These are phyloP conservation scores for Quercus lobata DNA, from an alignment of 331 rosid species.

Conservation along the genomic window DNA sequence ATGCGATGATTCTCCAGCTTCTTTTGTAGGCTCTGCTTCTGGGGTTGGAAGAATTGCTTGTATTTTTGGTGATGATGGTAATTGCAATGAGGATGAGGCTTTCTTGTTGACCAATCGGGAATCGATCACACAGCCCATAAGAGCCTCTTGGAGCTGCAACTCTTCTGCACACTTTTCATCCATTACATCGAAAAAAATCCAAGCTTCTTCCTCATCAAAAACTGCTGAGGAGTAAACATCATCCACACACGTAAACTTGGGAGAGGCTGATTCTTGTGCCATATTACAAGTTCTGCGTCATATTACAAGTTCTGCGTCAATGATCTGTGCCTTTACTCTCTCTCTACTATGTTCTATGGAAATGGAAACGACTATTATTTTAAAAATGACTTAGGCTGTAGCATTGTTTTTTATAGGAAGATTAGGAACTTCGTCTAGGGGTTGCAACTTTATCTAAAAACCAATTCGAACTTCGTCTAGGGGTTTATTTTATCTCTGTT, in stretches of 20 bases:
- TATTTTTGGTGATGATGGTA: not conserved
- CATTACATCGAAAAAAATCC: not conserved
- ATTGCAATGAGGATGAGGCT: not conserved
- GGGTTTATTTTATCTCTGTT: not conserved
- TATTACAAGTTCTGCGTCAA: not conserved
- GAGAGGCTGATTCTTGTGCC: conserved; percentile 2
- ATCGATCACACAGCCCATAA: conserved; percentile 21
- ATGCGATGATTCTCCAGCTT: conserved; percentile 17
- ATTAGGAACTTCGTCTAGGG: not conserved
- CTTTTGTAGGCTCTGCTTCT: not conserved
- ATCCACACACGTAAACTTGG: conserved; percentile 3
- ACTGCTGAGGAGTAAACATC: conserved; percentile 32
- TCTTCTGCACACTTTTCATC: conserved; percentile 33
- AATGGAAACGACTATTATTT: no score
- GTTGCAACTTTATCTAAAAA: not conserved
- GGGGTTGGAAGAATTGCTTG: not conserved
- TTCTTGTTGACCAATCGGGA: not conserved
- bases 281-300: not conserved
- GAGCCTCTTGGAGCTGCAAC: conserved; percentile 28
- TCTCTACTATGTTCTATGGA: not conserved
- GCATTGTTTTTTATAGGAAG: not conserved
- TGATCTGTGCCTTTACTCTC: not conserved
- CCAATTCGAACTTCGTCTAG: no score
- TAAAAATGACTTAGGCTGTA: not conserved
- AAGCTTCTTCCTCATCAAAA: conserved; percentile 10